Conservation (phyloP, 768 basidiomycete species). For the Naganishia randhawae region DNA sequence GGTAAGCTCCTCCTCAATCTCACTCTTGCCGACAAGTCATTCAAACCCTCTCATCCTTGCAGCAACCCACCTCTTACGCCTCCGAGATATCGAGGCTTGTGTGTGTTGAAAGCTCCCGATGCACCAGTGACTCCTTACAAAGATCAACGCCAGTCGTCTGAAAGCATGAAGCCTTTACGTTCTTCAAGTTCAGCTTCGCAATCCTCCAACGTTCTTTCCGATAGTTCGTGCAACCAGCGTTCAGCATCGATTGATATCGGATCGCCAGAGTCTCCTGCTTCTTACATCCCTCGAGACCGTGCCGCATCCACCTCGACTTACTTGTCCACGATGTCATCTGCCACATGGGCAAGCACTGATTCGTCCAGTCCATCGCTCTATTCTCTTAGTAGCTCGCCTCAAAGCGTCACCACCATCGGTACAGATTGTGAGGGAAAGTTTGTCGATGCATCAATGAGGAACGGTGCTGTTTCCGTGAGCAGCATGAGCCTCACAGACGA, state of each 20-base stretch:
- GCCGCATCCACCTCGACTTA: slow-evolving; percentile 14
- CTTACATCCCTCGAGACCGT: slow-evolving; percentile 6
- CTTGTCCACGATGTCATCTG: slow-evolving; percentile 3
- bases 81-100: slow-evolving; percentile 46
- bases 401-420: slow-evolving; percentile 8
- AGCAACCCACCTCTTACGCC: slow-evolving; percentile 45
- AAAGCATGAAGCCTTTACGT: not conserved
- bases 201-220: not conserved
- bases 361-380: slow-evolving; percentile 15
- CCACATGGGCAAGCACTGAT: slow-evolving; percentile 15
- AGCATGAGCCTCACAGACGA: not conserved
- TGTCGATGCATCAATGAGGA: not conserved
- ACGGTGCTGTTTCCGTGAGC: not conserved
- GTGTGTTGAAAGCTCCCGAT: slow-evolving; percentile 40
- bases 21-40: not conserved
- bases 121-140: slow-evolving; percentile 25
- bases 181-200: not conserved
- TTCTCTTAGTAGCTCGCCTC: slow-evolving; percentile 18
- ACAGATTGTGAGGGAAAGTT: slow-evolving; percentile 7
- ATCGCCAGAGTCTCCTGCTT: not conserved
- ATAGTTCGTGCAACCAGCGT: not conserved
- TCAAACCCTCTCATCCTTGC: not conserved
- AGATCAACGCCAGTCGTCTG: not conserved
- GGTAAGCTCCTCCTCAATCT: slow-evolving; percentile 31
- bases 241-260: not conserved